Conservation (phyloP, 257 asterid genomes). For the Fraxinus anomala region DNA sequence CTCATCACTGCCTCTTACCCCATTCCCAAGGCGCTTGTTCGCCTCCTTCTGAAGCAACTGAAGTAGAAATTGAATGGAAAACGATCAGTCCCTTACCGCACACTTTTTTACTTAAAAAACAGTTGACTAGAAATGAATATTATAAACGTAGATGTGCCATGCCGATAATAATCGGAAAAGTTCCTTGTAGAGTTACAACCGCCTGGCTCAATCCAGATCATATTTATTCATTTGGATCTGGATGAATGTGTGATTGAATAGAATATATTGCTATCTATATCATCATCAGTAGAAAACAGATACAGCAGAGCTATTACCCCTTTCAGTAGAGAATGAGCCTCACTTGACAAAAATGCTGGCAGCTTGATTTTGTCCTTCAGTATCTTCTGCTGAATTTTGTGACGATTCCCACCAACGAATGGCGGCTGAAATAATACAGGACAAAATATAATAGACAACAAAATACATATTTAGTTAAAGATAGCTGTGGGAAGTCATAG, state of each 20-base stretch:
- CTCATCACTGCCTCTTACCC: slow-evolving; percentile 55
- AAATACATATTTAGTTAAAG: background rate
- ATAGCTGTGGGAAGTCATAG: background rate
- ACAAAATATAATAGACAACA: background rate
- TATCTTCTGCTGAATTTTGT: slow-evolving; percentile 74
- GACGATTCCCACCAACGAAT: slow-evolving; percentile 58
- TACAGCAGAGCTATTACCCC: slow-evolving; percentile 51
- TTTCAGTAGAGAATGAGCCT: slow-evolving; percentile 72
- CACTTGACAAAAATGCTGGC: slow-evolving; percentile 68
- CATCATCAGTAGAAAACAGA: background rate
- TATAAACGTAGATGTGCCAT: background rate
- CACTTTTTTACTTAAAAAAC: background rate
- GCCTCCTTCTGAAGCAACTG: slow-evolving; percentile 75
- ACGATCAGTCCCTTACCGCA: background rate
- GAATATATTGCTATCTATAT: background rate
- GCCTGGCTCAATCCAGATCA: background rate
- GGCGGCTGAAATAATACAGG: slow-evolving; percentile 56
- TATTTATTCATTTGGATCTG: background rate
- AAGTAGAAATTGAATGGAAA: slow-evolving; percentile 12
- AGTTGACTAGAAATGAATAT: background rate
- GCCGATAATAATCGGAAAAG: background rate
- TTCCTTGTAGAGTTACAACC: background rate
- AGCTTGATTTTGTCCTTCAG: slow-evolving; percentile 69
- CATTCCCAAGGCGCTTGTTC: slow-evolving; percentile 59
- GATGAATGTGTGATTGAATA: background rate